These are phyloP conservation scores for Cordia subcordata DNA, from an alignment of 257 asterid genomes.

Conservation along the genomic window DNA sequence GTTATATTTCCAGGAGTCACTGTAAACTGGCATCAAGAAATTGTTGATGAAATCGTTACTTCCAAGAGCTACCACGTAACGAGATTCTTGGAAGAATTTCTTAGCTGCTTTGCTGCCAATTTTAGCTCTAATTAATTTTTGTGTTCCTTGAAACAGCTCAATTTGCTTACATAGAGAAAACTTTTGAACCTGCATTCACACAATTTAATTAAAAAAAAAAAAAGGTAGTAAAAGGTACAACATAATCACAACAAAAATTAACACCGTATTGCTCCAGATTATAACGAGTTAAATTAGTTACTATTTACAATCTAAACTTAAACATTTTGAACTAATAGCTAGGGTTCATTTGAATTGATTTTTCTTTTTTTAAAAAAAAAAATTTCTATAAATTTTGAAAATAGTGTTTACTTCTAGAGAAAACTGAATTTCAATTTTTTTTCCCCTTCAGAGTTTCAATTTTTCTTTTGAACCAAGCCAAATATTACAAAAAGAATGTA, in stretches of 20 bases:
- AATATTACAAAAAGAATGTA: too few species aligned
- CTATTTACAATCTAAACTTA: too few species aligned
- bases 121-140: conserved; percentile 43
- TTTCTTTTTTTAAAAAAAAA: too few species aligned
- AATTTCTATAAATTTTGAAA: too few species aligned
- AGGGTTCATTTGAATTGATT: too few species aligned
- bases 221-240: neutral
- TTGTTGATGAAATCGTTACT: conserved; percentile 95
- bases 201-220: neutral
- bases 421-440: too few species aligned
- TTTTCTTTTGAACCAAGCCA: too few species aligned
- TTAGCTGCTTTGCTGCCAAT: conserved; percentile 45
- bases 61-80: conserved; percentile 79
- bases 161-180: conserved; percentile 68
- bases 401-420: too few species aligned
- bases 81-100: conserved; percentile 54
- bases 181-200: conserved; percentile 50
- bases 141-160: conserved; percentile 76
- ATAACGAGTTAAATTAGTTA: too few species aligned
- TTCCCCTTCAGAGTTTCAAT: too few species aligned
- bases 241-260: neutral
- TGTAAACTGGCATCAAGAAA: conserved; percentile 78
- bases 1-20: conserved; percentile 61
- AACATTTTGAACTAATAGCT: too few species aligned
- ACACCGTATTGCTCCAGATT: neutral